Evolutionary conservation across 2,329 filamentous ascomycete species (phyloP).

Genomic region (Sphaerulina vaccinii): DNA sequence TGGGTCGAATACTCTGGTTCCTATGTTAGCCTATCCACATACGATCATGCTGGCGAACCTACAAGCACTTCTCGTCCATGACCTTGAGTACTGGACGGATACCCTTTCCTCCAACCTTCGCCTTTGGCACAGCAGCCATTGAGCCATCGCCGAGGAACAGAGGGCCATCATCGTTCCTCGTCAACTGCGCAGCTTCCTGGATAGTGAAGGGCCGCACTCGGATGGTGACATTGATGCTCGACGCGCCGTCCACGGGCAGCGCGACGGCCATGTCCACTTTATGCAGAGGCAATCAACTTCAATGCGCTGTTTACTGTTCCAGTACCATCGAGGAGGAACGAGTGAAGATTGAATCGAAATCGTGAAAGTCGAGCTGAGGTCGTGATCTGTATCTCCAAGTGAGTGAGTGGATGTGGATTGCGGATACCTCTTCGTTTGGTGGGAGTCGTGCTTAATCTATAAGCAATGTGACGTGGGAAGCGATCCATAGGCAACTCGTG

Average conservation of each 20-base stretch:
- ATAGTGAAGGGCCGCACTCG: slow-evolving; percentile 71
- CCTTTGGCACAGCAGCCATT: slow-evolving; percentile 78
- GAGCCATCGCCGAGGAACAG: slow-evolving; percentile 97
- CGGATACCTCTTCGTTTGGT: too few species aligned
- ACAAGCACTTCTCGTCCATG: slow-evolving; percentile 94
- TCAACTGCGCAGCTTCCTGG: slow-evolving; percentile 88
- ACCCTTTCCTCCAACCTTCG: slow-evolving; percentile 81
- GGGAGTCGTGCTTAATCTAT: background rate
- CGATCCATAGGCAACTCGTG: too few species aligned
- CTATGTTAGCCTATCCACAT: background rate
- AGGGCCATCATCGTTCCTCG: slow-evolving; percentile 75
- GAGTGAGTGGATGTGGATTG: too few species aligned
- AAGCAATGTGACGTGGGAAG: too few species aligned
- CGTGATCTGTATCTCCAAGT: too few species aligned
- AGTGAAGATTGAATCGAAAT: background rate
- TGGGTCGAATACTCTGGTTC: slow-evolving; percentile 83
- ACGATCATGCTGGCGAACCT: slow-evolving; percentile 40
- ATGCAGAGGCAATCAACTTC: too few species aligned
- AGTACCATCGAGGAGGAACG: slow-evolving; percentile 5
- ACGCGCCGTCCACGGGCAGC: slow-evolving; percentile 42
- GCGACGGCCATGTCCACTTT: slow-evolving; percentile 18
- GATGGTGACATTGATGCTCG: slow-evolving; percentile 54
- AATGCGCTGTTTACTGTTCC: slow-evolving; percentile 12
- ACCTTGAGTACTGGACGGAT: slow-evolving; percentile 93
- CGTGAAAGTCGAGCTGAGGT: too few species aligned